A percentile compares a stretch with the other conserved stretches of the same genome.
These are phyloP conservation scores for Acanthamoeba castellanii DNA, from an alignment of 208 protist genomes.

Conservation along the genomic window DNA sequence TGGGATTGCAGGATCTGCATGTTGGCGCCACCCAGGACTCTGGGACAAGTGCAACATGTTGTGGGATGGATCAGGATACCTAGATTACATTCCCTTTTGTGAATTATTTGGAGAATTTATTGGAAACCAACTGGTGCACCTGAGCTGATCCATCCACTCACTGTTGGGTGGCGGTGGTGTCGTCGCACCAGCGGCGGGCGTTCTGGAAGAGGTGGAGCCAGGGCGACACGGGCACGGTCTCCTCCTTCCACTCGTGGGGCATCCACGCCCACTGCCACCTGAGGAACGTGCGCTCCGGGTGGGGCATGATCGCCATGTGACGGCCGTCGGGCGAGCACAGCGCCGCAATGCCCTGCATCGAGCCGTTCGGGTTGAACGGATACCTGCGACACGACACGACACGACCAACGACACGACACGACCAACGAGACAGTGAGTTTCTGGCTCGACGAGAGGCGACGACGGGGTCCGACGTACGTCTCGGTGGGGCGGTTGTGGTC, in stretches of 20 bases:
- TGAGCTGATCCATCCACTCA: too few relatives aligned
- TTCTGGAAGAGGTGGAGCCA: slow-evolving; percentile 89
- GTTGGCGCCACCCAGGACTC: too few relatives aligned
- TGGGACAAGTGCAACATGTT: background rate
- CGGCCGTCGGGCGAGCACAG: slow-evolving; percentile 88
- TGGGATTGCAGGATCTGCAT: too few relatives aligned
- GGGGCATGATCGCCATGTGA: slow-evolving; percentile 90
- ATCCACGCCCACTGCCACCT: slow-evolving; percentile 88
- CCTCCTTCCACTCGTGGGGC: slow-evolving; percentile 73
- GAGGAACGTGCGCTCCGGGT: slow-evolving; percentile 86
- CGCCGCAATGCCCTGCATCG: slow-evolving; percentile 86
- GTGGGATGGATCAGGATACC: too few relatives aligned
- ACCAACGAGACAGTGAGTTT: slow-evolving; percentile 61
- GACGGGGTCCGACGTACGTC: slow-evolving; percentile 85
- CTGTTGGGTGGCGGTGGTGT: background rate
- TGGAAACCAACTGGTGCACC: background rate
- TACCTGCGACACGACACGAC: slow-evolving; percentile 72
- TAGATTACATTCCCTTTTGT: too few relatives aligned
- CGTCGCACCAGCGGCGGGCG: slow-evolving; percentile 77
- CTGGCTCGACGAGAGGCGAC: slow-evolving; percentile 71
- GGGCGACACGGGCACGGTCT: slow-evolving; percentile 70
- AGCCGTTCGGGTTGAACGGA: slow-evolving; percentile 90
- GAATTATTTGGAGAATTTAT: too few relatives aligned
- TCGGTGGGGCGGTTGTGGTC: slow-evolving; percentile 70
- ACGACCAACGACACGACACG: background rate